Evolutionary conservation across 2,329 filamentous ascomycete species (phyloP).

Genomic region (Byssothecium circinans): DNA sequence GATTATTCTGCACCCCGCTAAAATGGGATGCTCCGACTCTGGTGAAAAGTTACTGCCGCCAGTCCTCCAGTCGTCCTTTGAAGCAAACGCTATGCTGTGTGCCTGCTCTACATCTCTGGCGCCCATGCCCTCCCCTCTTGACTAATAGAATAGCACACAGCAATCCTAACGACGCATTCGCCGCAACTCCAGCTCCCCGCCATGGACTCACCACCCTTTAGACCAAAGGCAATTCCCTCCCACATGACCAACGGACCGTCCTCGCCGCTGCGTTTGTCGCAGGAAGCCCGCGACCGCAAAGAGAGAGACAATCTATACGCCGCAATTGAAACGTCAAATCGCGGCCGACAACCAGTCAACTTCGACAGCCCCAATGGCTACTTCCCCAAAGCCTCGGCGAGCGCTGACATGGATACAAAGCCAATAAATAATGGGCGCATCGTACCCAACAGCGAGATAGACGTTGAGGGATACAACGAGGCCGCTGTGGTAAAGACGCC

Average conservation of each 20-base stretch:
- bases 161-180: conserved; percentile 6
- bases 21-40: conserved; percentile 12
- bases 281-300: conserved; percentile 50
- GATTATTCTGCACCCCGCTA: not conserved
- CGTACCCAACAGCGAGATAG: conserved; percentile 28
- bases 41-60: conserved; percentile 22
- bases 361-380: conserved; percentile 43
- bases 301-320: conserved; percentile 61
- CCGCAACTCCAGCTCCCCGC: conserved; percentile 10
- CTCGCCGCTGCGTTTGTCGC: conserved; percentile 52
- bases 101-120: conserved; percentile 14
- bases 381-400: conserved; percentile 27
- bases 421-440: conserved; percentile 13
- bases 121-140: conserved; percentile 12
- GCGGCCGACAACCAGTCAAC: conserved; percentile 50
- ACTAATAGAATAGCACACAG: conserved; percentile 10
- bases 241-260: conserved; percentile 60
- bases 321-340: conserved; percentile 62
- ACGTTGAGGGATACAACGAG: conserved; percentile 57
- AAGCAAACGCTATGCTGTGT: conserved; percentile 19
- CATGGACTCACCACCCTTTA: conserved; percentile 52
- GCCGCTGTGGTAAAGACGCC: conserved; percentile 54
- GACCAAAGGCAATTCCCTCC: conserved; percentile 57
- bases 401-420: conserved; percentile 15
- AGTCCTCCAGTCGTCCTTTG: conserved; percentile 17